Conservation (phyloP, 1,284 basidiomycete genomes). For the Exsudoporus floridanus region DNA sequence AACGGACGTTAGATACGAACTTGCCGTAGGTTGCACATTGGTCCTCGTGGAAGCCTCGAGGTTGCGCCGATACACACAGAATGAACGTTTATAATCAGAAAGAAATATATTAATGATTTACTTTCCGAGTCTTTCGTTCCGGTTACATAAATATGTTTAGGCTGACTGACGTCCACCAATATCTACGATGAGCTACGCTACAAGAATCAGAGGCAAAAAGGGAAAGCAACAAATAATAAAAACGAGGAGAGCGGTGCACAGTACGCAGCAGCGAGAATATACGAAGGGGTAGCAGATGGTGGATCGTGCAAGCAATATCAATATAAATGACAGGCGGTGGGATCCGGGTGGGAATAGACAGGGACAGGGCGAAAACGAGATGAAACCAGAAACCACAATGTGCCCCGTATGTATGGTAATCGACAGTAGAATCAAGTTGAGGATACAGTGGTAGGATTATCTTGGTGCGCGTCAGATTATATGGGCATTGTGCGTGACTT, state of each 20-base stretch:
- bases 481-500: conserved; percentile 10
- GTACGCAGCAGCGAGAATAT: conserved; percentile 1
- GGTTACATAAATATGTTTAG: conserved; percentile 27
- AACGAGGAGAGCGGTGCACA: conserved; percentile 8
- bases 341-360: conserved; percentile 10
- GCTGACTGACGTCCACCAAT: conserved; percentile 25
- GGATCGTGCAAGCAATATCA: conserved; percentile 34
- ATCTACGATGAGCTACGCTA: conserved; percentile 37
- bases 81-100: neutral
- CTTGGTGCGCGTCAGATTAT: conserved; percentile 26
- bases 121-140: conserved; percentile 16
- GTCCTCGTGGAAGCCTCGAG: conserved; percentile 21
- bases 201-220: conserved; percentile 22
- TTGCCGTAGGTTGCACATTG: neutral
- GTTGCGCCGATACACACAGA: neutral
- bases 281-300: conserved; percentile 19
- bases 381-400: conserved; percentile 25
- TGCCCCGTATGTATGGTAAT: conserved; percentile 32
- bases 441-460: conserved; percentile 18
- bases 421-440: conserved; percentile 8
- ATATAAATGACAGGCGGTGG: conserved; percentile 26
- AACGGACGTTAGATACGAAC: neutral
- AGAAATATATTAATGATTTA: conserved; percentile 19
- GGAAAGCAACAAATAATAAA: conserved; percentile 30
- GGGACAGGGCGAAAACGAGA: conserved; percentile 4